phyloP scores from a whole-genome alignment of 2,329 filamentous ascomycete genomes.

The Macrophomina pseudophaseolina region DNA sequence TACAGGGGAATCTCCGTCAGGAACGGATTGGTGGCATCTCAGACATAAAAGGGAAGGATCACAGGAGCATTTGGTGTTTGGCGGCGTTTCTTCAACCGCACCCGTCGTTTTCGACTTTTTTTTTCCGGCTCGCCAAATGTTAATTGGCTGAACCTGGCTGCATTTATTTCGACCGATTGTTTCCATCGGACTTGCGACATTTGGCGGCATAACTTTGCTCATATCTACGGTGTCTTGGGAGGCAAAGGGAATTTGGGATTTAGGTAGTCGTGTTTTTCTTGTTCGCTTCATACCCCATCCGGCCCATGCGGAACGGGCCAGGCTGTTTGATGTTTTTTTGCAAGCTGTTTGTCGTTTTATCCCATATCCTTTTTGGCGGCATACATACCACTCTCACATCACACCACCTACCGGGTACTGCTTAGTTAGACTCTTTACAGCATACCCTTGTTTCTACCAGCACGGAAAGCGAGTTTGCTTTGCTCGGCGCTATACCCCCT shows the following conservation, averaged over 20 bases:
- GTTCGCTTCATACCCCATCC: constrained; percentile 28
- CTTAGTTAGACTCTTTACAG: constrained; percentile 21
- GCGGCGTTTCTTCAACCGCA: constrained; percentile 23
- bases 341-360: constrained; percentile 6
- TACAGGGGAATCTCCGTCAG: constrained; percentile 20
- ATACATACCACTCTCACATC: constrained; percentile 25
- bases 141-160: background rate
- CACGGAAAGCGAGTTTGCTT: constrained; percentile 25
- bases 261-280: constrained; percentile 25
- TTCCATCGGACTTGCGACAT: constrained; percentile 18
- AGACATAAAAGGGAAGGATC: constrained; percentile 23
- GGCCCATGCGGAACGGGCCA: constrained; percentile 23
- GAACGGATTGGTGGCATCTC: constrained; percentile 24
- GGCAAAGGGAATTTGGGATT: constrained; percentile 17
- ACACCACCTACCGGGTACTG: constrained; percentile 16
- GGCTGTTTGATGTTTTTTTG: constrained; percentile 24
- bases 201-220: constrained; percentile 24
- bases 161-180: constrained; percentile 21
- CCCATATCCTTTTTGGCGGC: constrained; percentile 8
- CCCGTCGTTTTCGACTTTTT: constrained; percentile 22
- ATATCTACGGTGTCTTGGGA: constrained; percentile 23
- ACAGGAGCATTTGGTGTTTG: constrained; percentile 23
- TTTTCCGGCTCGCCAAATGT: background rate
- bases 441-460: constrained; percentile 23
- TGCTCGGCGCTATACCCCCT: constrained; percentile 25